Conservation (phyloP, 1,284 basidiomycete species). For the Paramarasmius palmivorus region DNA sequence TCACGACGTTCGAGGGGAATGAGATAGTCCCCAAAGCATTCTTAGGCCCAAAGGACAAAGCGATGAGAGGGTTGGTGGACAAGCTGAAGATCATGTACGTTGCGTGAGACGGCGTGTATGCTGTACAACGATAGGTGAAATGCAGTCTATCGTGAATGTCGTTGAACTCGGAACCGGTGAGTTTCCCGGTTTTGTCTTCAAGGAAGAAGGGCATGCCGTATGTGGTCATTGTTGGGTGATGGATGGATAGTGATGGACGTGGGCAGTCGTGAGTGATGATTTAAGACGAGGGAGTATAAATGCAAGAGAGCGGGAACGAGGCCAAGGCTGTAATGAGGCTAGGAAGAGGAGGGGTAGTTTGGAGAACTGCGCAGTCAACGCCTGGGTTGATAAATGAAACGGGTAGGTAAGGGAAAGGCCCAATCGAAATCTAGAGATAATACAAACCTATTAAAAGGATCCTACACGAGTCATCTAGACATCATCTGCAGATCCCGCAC, state of each 20-base stretch:
- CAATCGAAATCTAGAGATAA: too few relatives aligned
- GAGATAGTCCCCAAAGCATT: constrained; percentile 53
- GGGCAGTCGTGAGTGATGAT: too few relatives aligned
- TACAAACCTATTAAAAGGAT: too few relatives aligned
- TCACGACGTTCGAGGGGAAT: constrained; percentile 34
- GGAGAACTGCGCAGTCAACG: too few relatives aligned
- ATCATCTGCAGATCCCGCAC: too few relatives aligned
- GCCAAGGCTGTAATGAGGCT: background rate
- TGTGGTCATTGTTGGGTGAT: constrained; percentile 33
- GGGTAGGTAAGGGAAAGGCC: too few relatives aligned
- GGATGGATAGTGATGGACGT: too few relatives aligned
- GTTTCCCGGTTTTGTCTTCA: constrained; percentile 56
- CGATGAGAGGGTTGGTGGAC: constrained; percentile 32
- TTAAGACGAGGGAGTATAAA: too few relatives aligned
- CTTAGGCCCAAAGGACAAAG: constrained; percentile 50
- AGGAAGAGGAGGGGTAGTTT: background rate
- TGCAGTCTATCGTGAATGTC: constrained; percentile 64
- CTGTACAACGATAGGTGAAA: constrained; percentile 49
- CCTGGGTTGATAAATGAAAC: too few relatives aligned
- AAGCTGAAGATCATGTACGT: constrained; percentile 56
- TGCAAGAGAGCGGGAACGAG: background rate
- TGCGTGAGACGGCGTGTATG: constrained; percentile 36
- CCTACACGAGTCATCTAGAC: too few relatives aligned
- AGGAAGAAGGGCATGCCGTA: constrained; percentile 62
- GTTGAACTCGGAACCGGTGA: constrained; percentile 54